phyloP scores from a whole-genome alignment of 2,329 filamentous ascomycete species.

The Ceratocystis variospora region DNA sequence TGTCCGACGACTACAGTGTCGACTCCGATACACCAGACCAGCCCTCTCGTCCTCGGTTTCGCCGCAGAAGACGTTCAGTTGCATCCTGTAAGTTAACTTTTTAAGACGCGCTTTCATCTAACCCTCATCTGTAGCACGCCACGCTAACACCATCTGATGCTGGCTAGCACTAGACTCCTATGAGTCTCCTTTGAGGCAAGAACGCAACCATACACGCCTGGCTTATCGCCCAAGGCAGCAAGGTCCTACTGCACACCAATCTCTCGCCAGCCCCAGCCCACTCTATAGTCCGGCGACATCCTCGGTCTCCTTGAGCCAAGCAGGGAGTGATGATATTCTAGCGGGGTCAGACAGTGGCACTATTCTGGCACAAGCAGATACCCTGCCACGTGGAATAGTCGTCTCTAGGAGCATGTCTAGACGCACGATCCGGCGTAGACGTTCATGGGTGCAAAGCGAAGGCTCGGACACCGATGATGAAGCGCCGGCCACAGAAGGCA shows the following conservation, averaged over 20 bases:
- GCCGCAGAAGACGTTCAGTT: not conserved
- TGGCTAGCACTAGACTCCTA: not conserved
- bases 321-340: not conserved
- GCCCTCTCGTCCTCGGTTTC: not conserved
- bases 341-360: not conserved
- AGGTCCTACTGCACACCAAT: not conserved
- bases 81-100: not conserved
- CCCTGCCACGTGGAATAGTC: not conserved
- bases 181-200: not conserved
- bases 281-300: no score
- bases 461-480: not conserved
- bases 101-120: not conserved
- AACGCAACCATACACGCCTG: not conserved
- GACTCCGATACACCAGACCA: not conserved
- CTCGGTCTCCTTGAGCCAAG: not conserved
- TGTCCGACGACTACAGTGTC: not conserved
- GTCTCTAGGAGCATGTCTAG: not conserved
- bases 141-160: not conserved
- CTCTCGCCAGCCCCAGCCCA: not conserved
- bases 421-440: no score
- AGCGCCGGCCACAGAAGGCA: no score
- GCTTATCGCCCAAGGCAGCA: not conserved
- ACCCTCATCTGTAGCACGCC: not conserved
- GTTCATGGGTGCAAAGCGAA: not conserved
- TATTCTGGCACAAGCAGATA: not conserved